A percentile compares a stretch with the other conserved stretches of the same genome.
Evolutionary conservation across 139 green algal species (phyloP).

Genomic region (Micromonas commoda): DNA sequence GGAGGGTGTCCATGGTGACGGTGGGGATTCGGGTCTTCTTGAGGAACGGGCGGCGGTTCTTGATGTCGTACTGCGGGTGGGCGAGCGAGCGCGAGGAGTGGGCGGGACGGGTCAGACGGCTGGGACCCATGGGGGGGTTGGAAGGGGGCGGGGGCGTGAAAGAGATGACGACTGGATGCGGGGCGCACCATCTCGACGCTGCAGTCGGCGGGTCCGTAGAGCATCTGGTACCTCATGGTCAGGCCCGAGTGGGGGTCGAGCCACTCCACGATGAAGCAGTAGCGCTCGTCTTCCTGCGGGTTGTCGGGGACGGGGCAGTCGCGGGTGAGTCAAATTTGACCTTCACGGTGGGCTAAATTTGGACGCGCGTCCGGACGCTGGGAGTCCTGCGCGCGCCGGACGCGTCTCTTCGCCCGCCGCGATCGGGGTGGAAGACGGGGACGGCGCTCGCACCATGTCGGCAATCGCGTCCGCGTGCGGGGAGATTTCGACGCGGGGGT

Average conservation of each 20-base stretch:
- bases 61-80: conserved; percentile 65
- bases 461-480: no score
- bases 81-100: background rate
- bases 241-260: conserved; percentile 47
- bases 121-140: background rate
- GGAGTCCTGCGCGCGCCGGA: background rate
- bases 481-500: no score
- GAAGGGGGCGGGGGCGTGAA: background rate
- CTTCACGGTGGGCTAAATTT: no score
- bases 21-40: conserved; percentile 50
- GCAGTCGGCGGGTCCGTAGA: conserved; percentile 52
- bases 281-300: conserved; percentile 9
- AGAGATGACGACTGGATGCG: background rate
- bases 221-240: conserved; percentile 63
- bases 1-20: conserved; percentile 52
- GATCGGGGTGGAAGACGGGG: no score
- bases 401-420: background rate
- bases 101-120: background rate
- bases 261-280: conserved; percentile 66
- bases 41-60: conserved; percentile 68
- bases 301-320: background rate
- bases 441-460: no score
- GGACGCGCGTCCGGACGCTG: background rate
- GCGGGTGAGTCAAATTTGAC: no score
- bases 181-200: conserved; percentile 66